Base-by-base conservation (phyloP, 179 eudicot species). In the Patellifolia procumbens region DNA sequence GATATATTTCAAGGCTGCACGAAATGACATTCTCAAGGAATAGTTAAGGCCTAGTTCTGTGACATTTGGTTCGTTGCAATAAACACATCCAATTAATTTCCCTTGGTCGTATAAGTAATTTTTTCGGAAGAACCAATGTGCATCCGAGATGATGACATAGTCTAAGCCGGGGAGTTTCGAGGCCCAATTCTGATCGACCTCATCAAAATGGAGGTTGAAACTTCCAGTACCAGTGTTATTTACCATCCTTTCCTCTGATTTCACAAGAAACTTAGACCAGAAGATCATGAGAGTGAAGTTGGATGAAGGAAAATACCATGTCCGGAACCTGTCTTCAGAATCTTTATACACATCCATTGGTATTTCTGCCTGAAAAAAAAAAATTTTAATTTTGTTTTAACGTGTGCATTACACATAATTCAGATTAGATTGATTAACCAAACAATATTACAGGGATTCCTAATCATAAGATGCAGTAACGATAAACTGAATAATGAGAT, bases 51-150 rank as follows among this genome's bases (percentile, higher is more conserved):
- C 88, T 1, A 53, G 58, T 17, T 86, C 76, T 0, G 82, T 79
- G 42, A 87, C 68, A 12, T 85, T 86, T 31, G 84, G 86, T 5
- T 88, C 85, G 0, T 72, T 49, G 84, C 96, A 87, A 52, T 85
- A 89, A 0, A 88, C 86, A 53, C 97, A 88, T 19, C 96, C 96
- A 0, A 81, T 77, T 34, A 89, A n/a, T 4, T 68, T 78, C 43
- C 52, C 82, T 2, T 75, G 58, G 19, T 88, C 59, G 65, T 89
- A 82, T 2, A 90, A 48, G 78, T 87, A 85, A 71, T 85, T 77
- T 55, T 74, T 77, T 39, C 92, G 62, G 82, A 90, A 86, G 81
- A 92, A 85, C 96, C 97, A 92, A 66, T 89, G 92, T 19, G 79
- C 92, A 28, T 61, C 78, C 1, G 93, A 89, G 78, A 92, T 74